Conservation (phyloP, 345 rosid genomes). For the Zanthoxylum bungeanum region DNA sequence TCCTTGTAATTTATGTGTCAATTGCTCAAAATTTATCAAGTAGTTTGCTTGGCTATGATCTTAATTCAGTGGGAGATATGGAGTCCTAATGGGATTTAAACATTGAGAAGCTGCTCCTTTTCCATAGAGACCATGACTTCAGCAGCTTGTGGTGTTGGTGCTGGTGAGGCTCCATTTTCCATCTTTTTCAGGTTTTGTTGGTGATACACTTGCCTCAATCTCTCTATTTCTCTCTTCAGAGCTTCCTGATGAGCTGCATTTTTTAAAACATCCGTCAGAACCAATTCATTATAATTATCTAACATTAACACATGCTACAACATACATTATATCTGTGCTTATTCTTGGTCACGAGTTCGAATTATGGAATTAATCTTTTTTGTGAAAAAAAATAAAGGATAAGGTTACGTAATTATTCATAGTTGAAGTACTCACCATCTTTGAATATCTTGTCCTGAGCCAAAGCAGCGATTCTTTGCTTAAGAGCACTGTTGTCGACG, state of each 20-base stretch:
- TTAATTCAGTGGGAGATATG: too few relatives aligned
- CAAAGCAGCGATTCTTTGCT: constrained; percentile 93
- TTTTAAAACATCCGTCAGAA: too few relatives aligned
- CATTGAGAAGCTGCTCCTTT: constrained; percentile 38
- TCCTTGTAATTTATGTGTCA: neutral
- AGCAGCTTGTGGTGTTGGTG: constrained; percentile 15
- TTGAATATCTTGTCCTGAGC: constrained; percentile 91
- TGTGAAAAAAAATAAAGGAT: too few relatives aligned
- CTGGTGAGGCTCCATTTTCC: constrained; percentile 25
- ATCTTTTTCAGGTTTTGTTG: constrained; percentile 53
- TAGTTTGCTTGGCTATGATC: too few relatives aligned
- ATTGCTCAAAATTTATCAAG: neutral
- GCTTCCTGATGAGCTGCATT: constrained; percentile 79
- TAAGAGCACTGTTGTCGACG: constrained; percentile 78
- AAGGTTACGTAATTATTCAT: too few relatives aligned
- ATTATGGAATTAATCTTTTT: neutral
- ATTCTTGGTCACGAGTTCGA: too few relatives aligned
- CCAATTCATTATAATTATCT: too few relatives aligned
- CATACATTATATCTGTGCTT: neutral
- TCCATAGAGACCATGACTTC: constrained; percentile 29
- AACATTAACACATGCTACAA: neutral
- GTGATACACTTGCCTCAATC: constrained; percentile 68
- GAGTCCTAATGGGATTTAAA: constrained; percentile 10
- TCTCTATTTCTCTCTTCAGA: constrained; percentile 85
- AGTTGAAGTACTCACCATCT: constrained; percentile 51